phyloP scores from a whole-genome alignment of 257 asterid species.

The Nicotiana tomentosiformis region DNA sequence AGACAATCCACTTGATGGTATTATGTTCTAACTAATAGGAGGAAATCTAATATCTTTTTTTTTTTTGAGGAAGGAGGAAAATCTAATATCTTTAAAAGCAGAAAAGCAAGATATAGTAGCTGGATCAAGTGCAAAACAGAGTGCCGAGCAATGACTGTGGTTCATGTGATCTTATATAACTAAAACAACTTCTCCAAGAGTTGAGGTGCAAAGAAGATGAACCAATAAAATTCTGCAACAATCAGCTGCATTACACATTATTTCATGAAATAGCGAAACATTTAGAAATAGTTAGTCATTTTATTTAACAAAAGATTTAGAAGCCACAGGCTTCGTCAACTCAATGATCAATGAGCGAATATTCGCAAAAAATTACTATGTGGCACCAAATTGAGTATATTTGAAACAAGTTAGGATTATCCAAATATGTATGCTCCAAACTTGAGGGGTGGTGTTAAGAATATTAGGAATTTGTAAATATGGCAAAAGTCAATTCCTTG shows the following conservation, averaged over 20 bases:
- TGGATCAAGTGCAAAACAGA: background rate
- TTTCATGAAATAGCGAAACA: background rate
- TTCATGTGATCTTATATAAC: background rate
- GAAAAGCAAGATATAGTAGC: background rate
- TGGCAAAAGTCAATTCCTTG: background rate
- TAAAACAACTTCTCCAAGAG: background rate
- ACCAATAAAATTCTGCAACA: background rate
- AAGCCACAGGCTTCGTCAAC: background rate
- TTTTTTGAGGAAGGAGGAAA: too few relatives aligned
- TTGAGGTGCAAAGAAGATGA: background rate
- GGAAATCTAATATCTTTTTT: too few relatives aligned
- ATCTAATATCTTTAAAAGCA: background rate
- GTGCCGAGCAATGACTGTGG: background rate
- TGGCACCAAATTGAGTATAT: background rate
- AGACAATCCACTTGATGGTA: background rate
- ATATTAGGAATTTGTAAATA: background rate
- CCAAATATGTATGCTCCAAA: background rate
- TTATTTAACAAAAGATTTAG: background rate
- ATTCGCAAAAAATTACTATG: background rate
- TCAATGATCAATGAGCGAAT: background rate
- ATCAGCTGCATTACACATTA: background rate
- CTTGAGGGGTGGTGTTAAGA: background rate
- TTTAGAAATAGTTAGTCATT: background rate
- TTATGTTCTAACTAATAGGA: background rate
- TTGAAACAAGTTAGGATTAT: background rate